These are phyloP conservation scores for Penicillium parvum DNA, from an alignment of 495 filamentous ascomycete species.

Conservation along the genomic window DNA sequence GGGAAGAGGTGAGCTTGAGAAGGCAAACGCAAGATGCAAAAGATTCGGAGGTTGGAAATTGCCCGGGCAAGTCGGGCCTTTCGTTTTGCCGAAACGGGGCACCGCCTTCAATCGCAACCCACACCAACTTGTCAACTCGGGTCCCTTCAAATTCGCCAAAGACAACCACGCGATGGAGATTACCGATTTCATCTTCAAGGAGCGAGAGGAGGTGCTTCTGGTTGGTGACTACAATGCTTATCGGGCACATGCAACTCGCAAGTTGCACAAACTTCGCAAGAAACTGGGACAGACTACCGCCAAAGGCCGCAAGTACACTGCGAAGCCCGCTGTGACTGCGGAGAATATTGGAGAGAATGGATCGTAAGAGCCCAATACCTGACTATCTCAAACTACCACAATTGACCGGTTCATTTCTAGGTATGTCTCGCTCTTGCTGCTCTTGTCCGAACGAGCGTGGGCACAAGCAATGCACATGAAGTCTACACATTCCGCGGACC, in stretches of 20 bases:
- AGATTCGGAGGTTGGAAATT: slow-evolving; percentile 28
- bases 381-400: slow-evolving; percentile 1
- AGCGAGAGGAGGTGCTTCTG: slow-evolving; percentile 74
- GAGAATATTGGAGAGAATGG: slow-evolving; percentile 72
- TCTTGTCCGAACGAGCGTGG: slow-evolving; percentile 90
- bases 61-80: slow-evolving; percentile 30
- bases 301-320: slow-evolving; percentile 77
- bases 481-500: slow-evolving; percentile 70
- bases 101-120: slow-evolving; percentile 26
- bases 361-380: slow-evolving; percentile 53
- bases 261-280: slow-evolving; percentile 77
- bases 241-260: slow-evolving; percentile 70
- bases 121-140: slow-evolving; percentile 20
- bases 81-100: slow-evolving; percentile 39
- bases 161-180: slow-evolving; percentile 67
- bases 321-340: slow-evolving; percentile 65
- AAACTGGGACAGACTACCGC: slow-evolving; percentile 76
- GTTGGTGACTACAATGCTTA: slow-evolving; percentile 88
- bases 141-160: slow-evolving; percentile 7
- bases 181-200: slow-evolving; percentile 73
- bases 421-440: slow-evolving; percentile 72
- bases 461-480: slow-evolving; percentile 96
- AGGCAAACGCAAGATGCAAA: slow-evolving; percentile 9
- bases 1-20: neutral
- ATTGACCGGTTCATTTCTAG: slow-evolving; percentile 42